A percentile compares a stretch with the other conserved stretches of the same genome.
These are phyloP conservation scores for Pichia sp. DNA, from an alignment of 1,139 yeast species.

Conservation along the genomic window DNA sequence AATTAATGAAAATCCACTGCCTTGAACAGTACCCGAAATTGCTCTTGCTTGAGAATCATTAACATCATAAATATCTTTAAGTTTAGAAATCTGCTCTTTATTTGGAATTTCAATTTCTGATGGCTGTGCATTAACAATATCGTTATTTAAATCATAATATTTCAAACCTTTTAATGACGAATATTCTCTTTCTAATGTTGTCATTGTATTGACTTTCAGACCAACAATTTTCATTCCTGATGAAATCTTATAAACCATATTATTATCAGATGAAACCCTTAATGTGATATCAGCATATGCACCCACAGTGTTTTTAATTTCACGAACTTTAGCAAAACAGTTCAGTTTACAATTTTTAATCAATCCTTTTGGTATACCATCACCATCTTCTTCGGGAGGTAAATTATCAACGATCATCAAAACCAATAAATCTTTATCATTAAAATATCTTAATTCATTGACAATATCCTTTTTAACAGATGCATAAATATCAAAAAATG, in stretches of 20 bases:
- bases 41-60: slow-evolving; percentile 90
- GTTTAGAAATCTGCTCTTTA: slow-evolving; percentile 29
- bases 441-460: slow-evolving; percentile 43
- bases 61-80: slow-evolving; percentile 47
- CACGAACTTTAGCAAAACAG: slow-evolving; percentile 75
- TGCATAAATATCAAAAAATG: slow-evolving; percentile 84
- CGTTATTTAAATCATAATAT: slow-evolving; percentile 65
- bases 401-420: slow-evolving; percentile 43
- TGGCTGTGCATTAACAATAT: slow-evolving; percentile 63
- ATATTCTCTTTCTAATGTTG: slow-evolving; percentile 89
- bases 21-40: slow-evolving; percentile 61
- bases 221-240: slow-evolving; percentile 61
- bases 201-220: slow-evolving; percentile 75
- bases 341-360: slow-evolving; percentile 23
- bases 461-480: slow-evolving; percentile 52
- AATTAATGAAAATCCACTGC: slow-evolving; percentile 77
- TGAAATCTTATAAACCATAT: slow-evolving; percentile 48
- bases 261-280: slow-evolving; percentile 43
- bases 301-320: slow-evolving; percentile 57
- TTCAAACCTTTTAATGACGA: slow-evolving; percentile 75
- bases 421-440: slow-evolving; percentile 76
- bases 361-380: slow-evolving; percentile 17
- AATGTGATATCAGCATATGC: slow-evolving; percentile 69
- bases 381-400: slow-evolving; percentile 16
- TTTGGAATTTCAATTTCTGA: slow-evolving; percentile 35